Percentiles rank a stretch among this genome's conserved stretches.
Conservation (phyloP, 352 stramenopile genomes). For the Phytophthora macrochlamydospora region DNA sequence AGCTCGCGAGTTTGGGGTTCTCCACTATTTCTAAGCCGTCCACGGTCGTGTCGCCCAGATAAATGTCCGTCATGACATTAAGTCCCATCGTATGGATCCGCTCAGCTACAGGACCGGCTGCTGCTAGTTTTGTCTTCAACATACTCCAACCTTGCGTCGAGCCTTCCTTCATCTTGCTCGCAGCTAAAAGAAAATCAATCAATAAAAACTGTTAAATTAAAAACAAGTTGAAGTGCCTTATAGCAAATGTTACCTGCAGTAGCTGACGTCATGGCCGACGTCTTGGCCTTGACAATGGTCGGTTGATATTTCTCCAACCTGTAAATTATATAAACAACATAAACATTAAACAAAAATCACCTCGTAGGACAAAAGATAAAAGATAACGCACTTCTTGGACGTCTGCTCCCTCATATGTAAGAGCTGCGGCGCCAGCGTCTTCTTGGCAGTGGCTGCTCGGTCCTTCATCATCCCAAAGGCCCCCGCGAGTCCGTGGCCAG, state of each 20-base stretch:
- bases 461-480: slow-evolving; percentile 61
- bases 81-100: slow-evolving; percentile 78
- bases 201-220: not conserved
- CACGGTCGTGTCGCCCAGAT: slow-evolving; percentile 60
- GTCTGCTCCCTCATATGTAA: slow-evolving; percentile 58
- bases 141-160: slow-evolving; percentile 83
- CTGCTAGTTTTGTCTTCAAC: slow-evolving; percentile 76
- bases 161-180: slow-evolving; percentile 66
- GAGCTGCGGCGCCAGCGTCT: slow-evolving; percentile 59
- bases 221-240: not conserved
- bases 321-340: not conserved
- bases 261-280: slow-evolving; percentile 77
- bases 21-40: slow-evolving; percentile 56
- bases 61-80: slow-evolving; percentile 74
- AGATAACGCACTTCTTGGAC: slow-evolving; percentile 40
- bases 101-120: slow-evolving; percentile 72
- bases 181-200: slow-evolving; percentile 22
- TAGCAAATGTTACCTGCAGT: slow-evolving; percentile 41
- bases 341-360: not conserved
- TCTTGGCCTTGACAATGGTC: slow-evolving; percentile 74
- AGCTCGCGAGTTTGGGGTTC: slow-evolving; percentile 43
- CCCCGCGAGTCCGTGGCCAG: slow-evolving; percentile 21
- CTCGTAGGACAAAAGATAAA: not conserved
- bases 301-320: slow-evolving; percentile 79
- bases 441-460: slow-evolving; percentile 55